Conservation (phyloP, 345 rosid species). For the Pistacia vera region DNA sequence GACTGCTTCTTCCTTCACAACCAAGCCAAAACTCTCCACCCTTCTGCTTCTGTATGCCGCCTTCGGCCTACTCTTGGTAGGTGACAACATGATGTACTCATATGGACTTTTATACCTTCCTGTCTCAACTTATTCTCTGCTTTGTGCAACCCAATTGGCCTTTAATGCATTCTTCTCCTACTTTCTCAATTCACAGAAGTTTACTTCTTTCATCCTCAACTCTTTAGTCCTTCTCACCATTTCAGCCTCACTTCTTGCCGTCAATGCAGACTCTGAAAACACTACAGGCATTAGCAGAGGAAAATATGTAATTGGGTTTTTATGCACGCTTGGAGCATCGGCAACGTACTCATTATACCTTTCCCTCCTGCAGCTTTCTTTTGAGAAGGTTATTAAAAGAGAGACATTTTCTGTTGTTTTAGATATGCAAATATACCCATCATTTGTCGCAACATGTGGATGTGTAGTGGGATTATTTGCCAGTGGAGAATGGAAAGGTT, state of each 20-base stretch:
- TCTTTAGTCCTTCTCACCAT: conserved; percentile 51
- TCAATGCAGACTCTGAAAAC: conserved; percentile 43
- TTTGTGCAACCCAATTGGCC: conserved; percentile 57
- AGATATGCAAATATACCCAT: conserved; percentile 49
- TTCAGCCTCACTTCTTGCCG: conserved; percentile 54
- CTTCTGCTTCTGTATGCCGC: conserved; percentile 31
- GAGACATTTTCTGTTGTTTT: conserved; percentile 46
- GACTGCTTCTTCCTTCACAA: neutral
- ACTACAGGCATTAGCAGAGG: conserved; percentile 21
- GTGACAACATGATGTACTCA: conserved; percentile 57
- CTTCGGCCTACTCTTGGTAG: conserved; percentile 45
- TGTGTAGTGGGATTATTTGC: conserved; percentile 47
- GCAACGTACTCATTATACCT: conserved; percentile 48
- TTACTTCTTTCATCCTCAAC: conserved; percentile 50
- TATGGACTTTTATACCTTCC: conserved; percentile 58
- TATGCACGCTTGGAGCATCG: conserved; percentile 50
- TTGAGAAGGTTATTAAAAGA: conserved; percentile 41
- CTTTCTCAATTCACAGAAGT: conserved; percentile 54
- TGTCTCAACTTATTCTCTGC: conserved; percentile 59
- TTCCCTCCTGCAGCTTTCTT: conserved; percentile 47
- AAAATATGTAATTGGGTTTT: conserved; percentile 45
- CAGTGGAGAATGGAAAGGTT: conserved; percentile 47
- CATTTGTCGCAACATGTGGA: conserved; percentile 44
- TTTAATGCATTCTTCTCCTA: conserved; percentile 55
- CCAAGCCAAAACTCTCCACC: conserved; percentile 25